Conservation (phyloP, 2,329 filamentous ascomycete species). For the Fusarium sublunatum region DNA sequence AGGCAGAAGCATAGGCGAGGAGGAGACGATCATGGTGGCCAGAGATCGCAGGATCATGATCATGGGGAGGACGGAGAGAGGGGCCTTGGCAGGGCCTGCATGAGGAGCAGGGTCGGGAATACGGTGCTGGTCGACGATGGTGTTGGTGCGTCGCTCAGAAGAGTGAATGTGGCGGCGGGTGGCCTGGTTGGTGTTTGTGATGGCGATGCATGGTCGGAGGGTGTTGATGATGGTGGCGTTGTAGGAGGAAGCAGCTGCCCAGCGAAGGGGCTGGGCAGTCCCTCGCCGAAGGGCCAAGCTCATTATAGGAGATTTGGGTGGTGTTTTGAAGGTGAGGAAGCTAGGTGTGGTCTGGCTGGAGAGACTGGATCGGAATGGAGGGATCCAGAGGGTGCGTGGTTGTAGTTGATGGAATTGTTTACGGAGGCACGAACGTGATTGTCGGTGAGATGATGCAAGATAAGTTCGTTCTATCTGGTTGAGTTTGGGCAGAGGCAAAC, state of each 20-base stretch:
- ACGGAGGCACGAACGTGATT: conserved; percentile 8
- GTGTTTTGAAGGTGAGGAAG: conserved; percentile 9
- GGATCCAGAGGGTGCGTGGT: conserved; percentile 23
- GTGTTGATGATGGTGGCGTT: conserved; percentile 35
- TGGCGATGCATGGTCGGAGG: conserved; percentile 37
- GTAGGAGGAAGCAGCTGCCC: conserved; percentile 35
- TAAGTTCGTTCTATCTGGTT: conserved; percentile 35
- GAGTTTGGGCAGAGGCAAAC: conserved; percentile 6
- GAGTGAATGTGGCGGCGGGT: conserved; percentile 51
- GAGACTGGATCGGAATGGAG: conserved; percentile 33
- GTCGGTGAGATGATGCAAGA: conserved; percentile 29
- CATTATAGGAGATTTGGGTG: conserved; percentile 39
- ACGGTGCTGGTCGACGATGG: conserved; percentile 48
- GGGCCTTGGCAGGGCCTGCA: conserved; percentile 50
- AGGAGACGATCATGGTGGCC: conserved; percentile 75
- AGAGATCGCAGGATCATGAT: conserved; percentile 75
- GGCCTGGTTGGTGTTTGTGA: conserved; percentile 29
- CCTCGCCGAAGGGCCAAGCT: conserved; percentile 45
- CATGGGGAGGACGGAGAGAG: conserved; percentile 74
- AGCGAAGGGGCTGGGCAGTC: conserved; percentile 43
- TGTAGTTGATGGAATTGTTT: conserved; percentile 23
- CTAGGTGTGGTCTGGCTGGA: conserved; percentile 15
- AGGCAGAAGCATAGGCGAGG: conserved; percentile 73
- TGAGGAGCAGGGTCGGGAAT: conserved; percentile 48
- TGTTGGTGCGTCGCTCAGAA: conserved; percentile 52